Evolutionary conservation across 768 basidiomycete species (phyloP), one percentile per base, ranked within the genome.

Genomic region (Leccinellum luteum): DNA sequence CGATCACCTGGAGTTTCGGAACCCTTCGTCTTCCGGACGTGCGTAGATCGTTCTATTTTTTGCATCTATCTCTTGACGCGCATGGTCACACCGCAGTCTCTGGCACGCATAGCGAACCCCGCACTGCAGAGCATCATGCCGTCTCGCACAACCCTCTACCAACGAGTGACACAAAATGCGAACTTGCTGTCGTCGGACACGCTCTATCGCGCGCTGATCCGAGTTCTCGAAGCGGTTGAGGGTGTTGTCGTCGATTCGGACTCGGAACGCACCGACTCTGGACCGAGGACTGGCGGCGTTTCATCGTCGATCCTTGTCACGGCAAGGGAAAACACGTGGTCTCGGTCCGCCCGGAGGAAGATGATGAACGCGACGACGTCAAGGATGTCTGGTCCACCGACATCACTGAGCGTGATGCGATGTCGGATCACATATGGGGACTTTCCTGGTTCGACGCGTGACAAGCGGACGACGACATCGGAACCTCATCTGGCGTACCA

Each of bases 1-100:
- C 87, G 0, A 72, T 98, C 2, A 92, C 82, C 0, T 98, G 96
- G 96, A 94, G 90, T 0, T 85, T 87, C 54, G 75, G 73, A 2
- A 78, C 81, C 28, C 69, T 69, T 14, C 84, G 85, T 7, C 73
- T 97, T 30, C 86, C 92, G 1, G 93, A 97, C 60, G 96, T 94
- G 68, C 52, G 90, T 76, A 28, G 12, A 48, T 27, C 17, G 35
- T 14, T 23, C 25, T 34, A 41, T 21, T 55, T 30, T 19, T 13
- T n/a, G n/a, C 30, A 23, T 23, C 3, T 1, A 25, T 25, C 21
- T 25, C 44, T n/a, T 45, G 44, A 25, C 19, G 3, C 23, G 9
- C 6, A 25, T 1, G 14, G 41, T 25, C 15, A 60, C 4, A 64
- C 19, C 12, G 17, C 44, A 81, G 78, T 63, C 58, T 25, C 41